These are phyloP conservation scores for Cotoneaster glaucophyllus DNA, from an alignment of 306 rosid species.

Conservation along the genomic window DNA sequence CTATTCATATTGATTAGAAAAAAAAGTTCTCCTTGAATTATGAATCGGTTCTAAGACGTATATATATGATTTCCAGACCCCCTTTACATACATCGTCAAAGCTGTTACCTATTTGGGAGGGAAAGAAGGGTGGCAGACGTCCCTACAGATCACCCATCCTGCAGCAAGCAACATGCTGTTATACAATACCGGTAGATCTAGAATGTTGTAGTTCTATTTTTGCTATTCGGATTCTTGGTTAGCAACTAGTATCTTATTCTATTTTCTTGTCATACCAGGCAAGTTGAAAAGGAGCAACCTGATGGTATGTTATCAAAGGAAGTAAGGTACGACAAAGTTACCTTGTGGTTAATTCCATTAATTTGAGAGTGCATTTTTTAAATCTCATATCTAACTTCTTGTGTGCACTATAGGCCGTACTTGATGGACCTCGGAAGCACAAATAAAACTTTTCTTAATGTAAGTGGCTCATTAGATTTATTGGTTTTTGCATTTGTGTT, in stretches of 20 bases:
- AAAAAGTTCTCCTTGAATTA: not conserved
- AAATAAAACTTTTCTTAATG: conserved; percentile 87
- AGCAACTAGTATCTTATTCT: not conserved
- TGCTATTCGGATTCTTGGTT: not conserved
- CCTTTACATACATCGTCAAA: conserved; percentile 91
- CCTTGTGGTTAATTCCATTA: not conserved
- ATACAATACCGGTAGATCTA: conserved; percentile 73
- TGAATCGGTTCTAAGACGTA: conserved; percentile 17
- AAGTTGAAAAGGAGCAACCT: conserved; percentile 74
- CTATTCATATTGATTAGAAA: not conserved
- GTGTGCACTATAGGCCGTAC: conserved; percentile 61
- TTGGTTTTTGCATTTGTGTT: conserved; percentile 9
- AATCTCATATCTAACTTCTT: conserved; percentile 18
- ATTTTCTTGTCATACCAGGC: conserved; percentile 37
- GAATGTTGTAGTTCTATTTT: conserved; percentile 15
- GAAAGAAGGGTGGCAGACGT: conserved; percentile 96
- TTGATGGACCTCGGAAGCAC: conserved; percentile 99
- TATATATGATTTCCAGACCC: conserved; percentile 62
- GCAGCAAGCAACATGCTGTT: conserved; percentile 99
- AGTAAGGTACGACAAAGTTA: conserved; percentile 42
- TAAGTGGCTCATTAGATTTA: conserved; percentile 31
- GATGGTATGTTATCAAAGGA: conserved; percentile 61
- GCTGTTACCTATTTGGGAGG: conserved; percentile 95
- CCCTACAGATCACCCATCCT: conserved; percentile 98
- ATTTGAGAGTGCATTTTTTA: conserved; percentile 5